Evolutionary conservation across 208 protist species (phyloP).

Genomic region (Acanthamoeba sp.): DNA sequence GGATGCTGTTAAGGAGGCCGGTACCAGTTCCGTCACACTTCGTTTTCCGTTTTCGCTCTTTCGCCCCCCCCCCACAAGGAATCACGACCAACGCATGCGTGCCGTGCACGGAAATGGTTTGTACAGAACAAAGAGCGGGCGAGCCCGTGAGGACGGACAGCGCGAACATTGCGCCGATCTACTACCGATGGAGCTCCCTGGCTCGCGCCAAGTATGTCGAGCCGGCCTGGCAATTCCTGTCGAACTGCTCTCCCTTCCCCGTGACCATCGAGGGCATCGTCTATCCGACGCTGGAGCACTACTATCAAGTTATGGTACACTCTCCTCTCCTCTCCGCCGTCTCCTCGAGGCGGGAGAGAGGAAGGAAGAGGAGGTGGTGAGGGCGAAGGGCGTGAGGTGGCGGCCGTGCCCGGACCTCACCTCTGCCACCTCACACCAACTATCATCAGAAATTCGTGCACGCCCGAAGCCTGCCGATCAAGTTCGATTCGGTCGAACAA

Average conservation of each 20-base stretch:
- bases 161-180: not conserved
- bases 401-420: not conserved
- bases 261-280: conserved; percentile 35
- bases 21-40: not conserved
- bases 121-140: not conserved
- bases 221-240: conserved; percentile 48
- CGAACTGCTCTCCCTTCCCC: conserved; percentile 58
- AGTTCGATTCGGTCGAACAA: conserved; percentile 46
- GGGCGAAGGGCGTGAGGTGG: too few relatives aligned
- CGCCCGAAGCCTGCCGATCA: conserved; percentile 49
- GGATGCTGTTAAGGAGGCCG: not conserved
- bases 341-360: not conserved
- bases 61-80: not conserved
- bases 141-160: not conserved
- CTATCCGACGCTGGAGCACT: conserved; percentile 65
- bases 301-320: conserved; percentile 64
- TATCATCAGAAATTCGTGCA: conserved; percentile 50
- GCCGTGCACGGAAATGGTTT: too few relatives aligned
- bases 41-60: not conserved
- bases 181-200: conserved; percentile 69
- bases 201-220: conserved; percentile 69
- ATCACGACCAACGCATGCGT: not conserved
- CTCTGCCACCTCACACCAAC: not conserved
- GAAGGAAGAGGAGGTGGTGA: not conserved
- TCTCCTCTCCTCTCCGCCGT: not conserved